Evolutionary conservation across 2,329 filamentous ascomycete species (phyloP).

Genomic region (Penicillium concentricum): DNA sequence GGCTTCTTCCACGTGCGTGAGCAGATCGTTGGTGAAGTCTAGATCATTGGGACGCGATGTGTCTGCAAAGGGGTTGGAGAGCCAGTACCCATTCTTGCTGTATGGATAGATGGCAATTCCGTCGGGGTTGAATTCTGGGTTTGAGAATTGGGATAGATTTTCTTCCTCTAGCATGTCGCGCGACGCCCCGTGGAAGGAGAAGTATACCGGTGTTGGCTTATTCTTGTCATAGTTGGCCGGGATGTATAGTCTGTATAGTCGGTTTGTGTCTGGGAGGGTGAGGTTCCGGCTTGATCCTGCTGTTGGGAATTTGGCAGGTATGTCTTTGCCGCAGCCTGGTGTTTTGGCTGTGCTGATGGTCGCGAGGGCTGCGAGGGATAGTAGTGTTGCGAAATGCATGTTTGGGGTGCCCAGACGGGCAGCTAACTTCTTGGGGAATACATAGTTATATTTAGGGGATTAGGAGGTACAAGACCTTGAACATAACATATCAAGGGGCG

Average conservation of each 20-base stretch:
- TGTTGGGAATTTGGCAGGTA: constrained; percentile 19
- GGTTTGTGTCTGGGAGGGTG: constrained; percentile 15
- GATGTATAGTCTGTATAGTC: constrained; percentile 26
- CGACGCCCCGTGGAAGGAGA: constrained; percentile 50
- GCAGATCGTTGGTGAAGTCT: constrained; percentile 46
- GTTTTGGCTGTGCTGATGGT: constrained; percentile 4
- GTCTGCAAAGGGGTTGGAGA: constrained; percentile 37
- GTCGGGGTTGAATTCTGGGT: constrained; percentile 44
- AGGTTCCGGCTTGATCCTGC: constrained; percentile 15
- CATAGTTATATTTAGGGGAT: background rate
- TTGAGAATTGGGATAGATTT: constrained; percentile 47
- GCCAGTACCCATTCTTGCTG: constrained; percentile 41
- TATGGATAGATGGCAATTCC: constrained; percentile 48
- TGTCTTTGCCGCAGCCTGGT: constrained; percentile 18
- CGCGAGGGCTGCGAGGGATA: constrained; percentile 10
- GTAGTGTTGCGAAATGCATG: constrained; percentile 7
- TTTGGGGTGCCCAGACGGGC: background rate
- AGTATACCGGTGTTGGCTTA: constrained; percentile 43
- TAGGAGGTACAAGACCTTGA: background rate
- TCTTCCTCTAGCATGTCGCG: constrained; percentile 41
- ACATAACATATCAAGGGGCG: too few species aligned
- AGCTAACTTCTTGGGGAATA: background rate
- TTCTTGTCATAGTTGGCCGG: constrained; percentile 37
- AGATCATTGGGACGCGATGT: constrained; percentile 42
- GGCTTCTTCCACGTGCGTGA: constrained; percentile 37